Evolutionary conservation across 2,329 filamentous ascomycete species (phyloP).

Genomic region (Chaetomiaceae sp.): DNA sequence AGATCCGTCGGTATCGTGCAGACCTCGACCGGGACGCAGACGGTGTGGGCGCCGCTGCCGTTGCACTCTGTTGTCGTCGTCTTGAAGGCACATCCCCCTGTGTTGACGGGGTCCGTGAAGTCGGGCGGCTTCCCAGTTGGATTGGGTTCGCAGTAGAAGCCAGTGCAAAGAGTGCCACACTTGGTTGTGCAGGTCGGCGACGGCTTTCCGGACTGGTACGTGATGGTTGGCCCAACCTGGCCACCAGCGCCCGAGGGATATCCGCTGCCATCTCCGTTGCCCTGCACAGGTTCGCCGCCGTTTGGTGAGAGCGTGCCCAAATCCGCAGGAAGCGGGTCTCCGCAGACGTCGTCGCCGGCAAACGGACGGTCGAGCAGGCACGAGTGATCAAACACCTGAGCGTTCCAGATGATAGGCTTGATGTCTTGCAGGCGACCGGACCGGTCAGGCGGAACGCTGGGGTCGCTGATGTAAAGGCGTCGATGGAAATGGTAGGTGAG

Average conservation of each 20-base stretch:
- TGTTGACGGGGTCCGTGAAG: constrained; percentile 6
- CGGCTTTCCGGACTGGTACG: background rate
- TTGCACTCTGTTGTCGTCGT: background rate
- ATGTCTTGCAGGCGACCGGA: background rate
- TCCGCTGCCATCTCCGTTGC: background rate
- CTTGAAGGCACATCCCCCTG: background rate
- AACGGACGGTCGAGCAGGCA: background rate
- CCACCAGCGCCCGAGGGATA: background rate
- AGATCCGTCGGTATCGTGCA: background rate
- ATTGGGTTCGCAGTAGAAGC: constrained; percentile 6
- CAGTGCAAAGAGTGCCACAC: constrained; percentile 11
- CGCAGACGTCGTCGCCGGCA: background rate
- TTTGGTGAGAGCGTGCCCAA: background rate
- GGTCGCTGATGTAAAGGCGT: background rate
- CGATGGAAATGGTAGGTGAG: background rate
- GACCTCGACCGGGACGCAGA: background rate
- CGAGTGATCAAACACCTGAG: background rate
- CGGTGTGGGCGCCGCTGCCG: background rate
- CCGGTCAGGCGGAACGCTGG: background rate
- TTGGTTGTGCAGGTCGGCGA: constrained; percentile 2
- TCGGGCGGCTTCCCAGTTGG: constrained; percentile 5
- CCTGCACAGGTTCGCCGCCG: background rate
- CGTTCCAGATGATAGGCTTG: background rate
- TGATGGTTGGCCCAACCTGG: background rate
- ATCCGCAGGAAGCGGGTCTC: background rate